Conservation (phyloP, 192 early-diverging fungal species). For the Coemansia sp. region DNA sequence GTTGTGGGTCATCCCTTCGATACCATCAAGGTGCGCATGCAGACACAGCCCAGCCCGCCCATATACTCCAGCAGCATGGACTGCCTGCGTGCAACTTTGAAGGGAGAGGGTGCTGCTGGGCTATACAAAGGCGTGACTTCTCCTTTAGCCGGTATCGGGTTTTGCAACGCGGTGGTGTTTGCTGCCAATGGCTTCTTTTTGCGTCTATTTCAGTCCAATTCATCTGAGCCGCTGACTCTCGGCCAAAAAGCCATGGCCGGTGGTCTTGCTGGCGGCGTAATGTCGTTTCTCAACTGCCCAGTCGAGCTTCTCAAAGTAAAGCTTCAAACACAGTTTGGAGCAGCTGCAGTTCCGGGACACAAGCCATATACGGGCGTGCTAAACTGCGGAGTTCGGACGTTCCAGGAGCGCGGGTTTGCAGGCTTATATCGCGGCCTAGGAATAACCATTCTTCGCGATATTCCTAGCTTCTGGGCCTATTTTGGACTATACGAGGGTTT, state of each 20-base stretch:
- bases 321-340: conserved; percentile 81
- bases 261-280: conserved; percentile 79
- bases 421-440: conserved; percentile 81
- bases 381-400: conserved; percentile 55
- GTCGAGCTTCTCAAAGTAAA: conserved; percentile 93
- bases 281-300: conserved; percentile 82
- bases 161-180: conserved; percentile 85
- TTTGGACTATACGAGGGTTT: conserved; percentile 83
- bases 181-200: conserved; percentile 71
- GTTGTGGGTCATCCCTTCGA: conserved; percentile 80
- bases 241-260: conserved; percentile 84
- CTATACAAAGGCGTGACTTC: conserved; percentile 86
- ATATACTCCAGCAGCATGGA: conserved; percentile 72
- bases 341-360: conserved; percentile 16
- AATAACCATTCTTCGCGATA: conserved; percentile 73
- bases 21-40: conserved; percentile 80
- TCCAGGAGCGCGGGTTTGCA: conserved; percentile 60
- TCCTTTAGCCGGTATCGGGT: conserved; percentile 75
- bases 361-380: conserved; percentile 41
- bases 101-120: conserved; percentile 70
- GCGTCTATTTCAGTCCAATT: conserved; percentile 56
- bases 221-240: conserved; percentile 57
- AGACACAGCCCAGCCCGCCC: conserved; percentile 62
- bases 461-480: conserved; percentile 68
- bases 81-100: conserved; percentile 78